Evolutionary conservation across 2,329 filamentous ascomycete species (phyloP).

Genomic region (Clonostachys rhizophaga): DNA sequence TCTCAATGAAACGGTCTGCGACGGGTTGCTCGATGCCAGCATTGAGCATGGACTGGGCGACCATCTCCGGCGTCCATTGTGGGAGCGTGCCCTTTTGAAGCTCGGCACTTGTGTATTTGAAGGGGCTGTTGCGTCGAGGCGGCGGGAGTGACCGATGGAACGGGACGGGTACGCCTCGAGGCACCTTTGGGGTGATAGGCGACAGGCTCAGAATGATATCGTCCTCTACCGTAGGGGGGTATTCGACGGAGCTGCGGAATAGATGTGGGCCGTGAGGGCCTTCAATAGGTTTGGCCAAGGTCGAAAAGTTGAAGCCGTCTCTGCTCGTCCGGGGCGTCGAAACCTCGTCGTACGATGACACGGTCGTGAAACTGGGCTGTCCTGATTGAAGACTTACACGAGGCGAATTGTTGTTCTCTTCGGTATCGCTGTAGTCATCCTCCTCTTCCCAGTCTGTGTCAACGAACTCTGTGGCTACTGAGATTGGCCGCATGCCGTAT

Average conservation of each 20-base stretch:
- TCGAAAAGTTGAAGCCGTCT: conserved; percentile 50
- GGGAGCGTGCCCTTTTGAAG: conserved; percentile 56
- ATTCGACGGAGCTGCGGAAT: conserved; percentile 62
- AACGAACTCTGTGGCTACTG: conserved; percentile 71
- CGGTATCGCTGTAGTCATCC: conserved; percentile 53
- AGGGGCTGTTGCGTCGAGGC: conserved; percentile 40
- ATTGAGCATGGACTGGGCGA: conserved; percentile 82
- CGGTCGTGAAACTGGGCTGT: conserved; percentile 75
- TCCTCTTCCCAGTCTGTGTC: conserved; percentile 74
- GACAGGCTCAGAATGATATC: conserved; percentile 62
- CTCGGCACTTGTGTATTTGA: conserved; percentile 50
- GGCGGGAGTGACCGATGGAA: conserved; percentile 7
- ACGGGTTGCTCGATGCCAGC: conserved; percentile 72
- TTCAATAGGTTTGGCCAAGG: conserved; percentile 60
- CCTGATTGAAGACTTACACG: conserved; percentile 64
- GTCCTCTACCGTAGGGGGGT: conserved; percentile 28
- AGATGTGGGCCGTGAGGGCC: conserved; percentile 84
- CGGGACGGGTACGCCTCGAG: conserved; percentile 22
- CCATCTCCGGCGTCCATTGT: conserved; percentile 69
- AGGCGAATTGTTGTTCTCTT: conserved; percentile 54
- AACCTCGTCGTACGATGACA: conserved; percentile 82
- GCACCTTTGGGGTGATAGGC: conserved; percentile 64
- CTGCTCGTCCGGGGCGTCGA: conserved; percentile 70
- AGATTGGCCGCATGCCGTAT: conserved; percentile 52
- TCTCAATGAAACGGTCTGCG: conserved; percentile 80